Percentiles rank a stretch among this genome's conserved stretches.
Conservation (phyloP, 2,329 filamentous ascomycete species). For the Aspergillus calidoustus region DNA sequence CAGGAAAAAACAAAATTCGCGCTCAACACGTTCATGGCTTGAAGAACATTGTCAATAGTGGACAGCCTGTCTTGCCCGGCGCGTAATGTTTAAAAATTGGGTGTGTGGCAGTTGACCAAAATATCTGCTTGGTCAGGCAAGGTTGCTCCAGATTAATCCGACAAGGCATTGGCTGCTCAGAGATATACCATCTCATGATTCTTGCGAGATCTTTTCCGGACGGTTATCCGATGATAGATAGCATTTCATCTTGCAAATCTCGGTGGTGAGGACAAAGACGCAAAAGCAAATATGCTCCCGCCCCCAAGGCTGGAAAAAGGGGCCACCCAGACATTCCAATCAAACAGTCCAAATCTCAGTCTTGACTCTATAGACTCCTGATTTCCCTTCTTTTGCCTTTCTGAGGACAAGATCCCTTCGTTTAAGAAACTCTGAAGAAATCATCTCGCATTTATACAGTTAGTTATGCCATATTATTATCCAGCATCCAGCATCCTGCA, state of each 20-base stretch:
- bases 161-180: background rate
- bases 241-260: background rate
- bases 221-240: background rate
- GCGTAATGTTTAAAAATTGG: background rate
- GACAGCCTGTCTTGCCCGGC: background rate
- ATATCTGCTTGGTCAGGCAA: background rate
- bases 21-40: background rate
- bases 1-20: background rate
- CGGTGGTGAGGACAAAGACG: background rate
- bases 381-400: background rate
- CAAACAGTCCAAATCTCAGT: background rate
- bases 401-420: background rate
- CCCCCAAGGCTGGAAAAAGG: conserved; percentile 19
- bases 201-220: background rate
- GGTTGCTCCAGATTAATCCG: background rate
- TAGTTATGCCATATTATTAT: background rate
- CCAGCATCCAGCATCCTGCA: background rate
- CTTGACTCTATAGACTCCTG: background rate
- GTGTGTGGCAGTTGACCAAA: conserved; percentile 14
- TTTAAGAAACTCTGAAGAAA: background rate
- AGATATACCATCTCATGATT: background rate
- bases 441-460: background rate
- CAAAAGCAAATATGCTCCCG: conserved; percentile 1
- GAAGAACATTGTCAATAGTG: background rate
- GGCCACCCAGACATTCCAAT: conserved; percentile 13